Evolutionary conservation across 257 asterid species (phyloP), one percentile per base, ranked within the genome.

Genomic region (Solanum acaule): DNA sequence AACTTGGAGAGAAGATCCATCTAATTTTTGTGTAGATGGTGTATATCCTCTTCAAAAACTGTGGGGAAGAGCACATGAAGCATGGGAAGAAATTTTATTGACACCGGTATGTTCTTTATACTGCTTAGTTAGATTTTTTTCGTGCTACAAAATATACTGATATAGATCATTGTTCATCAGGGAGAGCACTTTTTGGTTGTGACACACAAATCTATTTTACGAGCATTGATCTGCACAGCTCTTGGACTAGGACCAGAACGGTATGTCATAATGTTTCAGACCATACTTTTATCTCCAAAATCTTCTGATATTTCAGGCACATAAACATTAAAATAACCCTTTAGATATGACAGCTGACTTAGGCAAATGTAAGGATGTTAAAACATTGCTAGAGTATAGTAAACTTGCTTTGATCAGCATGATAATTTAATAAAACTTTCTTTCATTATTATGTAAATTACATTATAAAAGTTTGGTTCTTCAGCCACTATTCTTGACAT

Each of bases 221-320:
- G 98, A 92, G 98, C 98, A 38, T 83, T 95, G 92, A 93, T 95
- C 90, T 95, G 98, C 93, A 92, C 95, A 23, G 98, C 96, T 91
- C 98, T 95, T 79, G 98, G 98, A 76, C 93, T 95, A 9, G 93
- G 93, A 15, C 95, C 98, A 1, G 95, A 95, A 78, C 93, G 98
- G 98, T 95, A 75, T 22, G 81, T 22, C 83, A 22, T 75, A 35
- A 35, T 35, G 13, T 34, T 75, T 75, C 2, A 22, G 23, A 35
- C 31, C 10, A 75, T 35, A 4, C 82, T 35, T 56, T 75, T 79
- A 8, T 44, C 63, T 12, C 16, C 15, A 44, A 27, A 75, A 49
- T 49, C 86, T 31, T 31, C 29, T 27, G 44, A 81, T 46, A 46
- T 46, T 29, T 52, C 86, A 6, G 34, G 31, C 20, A 52, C 86